Base-by-base conservation (phyloP, 306 rosid species). In the Malus fusca region DNA sequence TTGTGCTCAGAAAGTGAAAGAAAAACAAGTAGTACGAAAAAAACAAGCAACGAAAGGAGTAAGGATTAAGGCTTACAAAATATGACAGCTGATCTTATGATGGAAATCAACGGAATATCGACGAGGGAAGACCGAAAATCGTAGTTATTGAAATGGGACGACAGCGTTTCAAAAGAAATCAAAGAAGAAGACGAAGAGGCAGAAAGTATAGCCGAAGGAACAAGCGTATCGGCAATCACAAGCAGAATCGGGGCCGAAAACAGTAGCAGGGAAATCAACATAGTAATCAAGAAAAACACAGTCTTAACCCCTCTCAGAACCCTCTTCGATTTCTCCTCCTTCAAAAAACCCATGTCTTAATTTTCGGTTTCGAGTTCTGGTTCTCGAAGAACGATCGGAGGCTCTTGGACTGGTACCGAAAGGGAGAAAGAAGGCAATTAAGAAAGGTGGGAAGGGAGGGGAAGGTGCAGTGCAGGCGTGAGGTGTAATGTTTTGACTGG, bases 171-270 rank as follows among this genome's bases (percentile, higher is more conserved):
- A 3, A 87, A 53, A 23, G 91, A 85, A 11, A 81, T 64, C 68
- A 64, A 78, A 53, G 93, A 71, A 31, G 80, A 28, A n/a, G 96
- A 77, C 44, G 83, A 85, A 21, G 83, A 82, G 13, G 93, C 88
- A 4, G 98, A 89, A 71, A 95, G 91, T 11, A 92, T 74, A 63
- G 90, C 92, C 37, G 97, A 90, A n/a, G 97, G 97, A 46, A 92
- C 76, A 42, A 96, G 87, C 3, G 88, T 77, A 72, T 96, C 98
- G 11, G 96, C 89, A 17, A 96, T 74, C 12, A 88, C 95, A 1
- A 92, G 82, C 18, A 96, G 87, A 79, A 96, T 74, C 26, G 98
- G 98, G 2, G 98, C 97, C 0, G 97, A 96, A 80, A 96, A 88
- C 1, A 92, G 82, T 6, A 96, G 89, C 37, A 95, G 85, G 5